Evolutionary conservation across 2,329 filamentous ascomycete species (phyloP), one percentile per base, ranked within the genome.

Genomic region (Zasmidium angulare): DNA sequence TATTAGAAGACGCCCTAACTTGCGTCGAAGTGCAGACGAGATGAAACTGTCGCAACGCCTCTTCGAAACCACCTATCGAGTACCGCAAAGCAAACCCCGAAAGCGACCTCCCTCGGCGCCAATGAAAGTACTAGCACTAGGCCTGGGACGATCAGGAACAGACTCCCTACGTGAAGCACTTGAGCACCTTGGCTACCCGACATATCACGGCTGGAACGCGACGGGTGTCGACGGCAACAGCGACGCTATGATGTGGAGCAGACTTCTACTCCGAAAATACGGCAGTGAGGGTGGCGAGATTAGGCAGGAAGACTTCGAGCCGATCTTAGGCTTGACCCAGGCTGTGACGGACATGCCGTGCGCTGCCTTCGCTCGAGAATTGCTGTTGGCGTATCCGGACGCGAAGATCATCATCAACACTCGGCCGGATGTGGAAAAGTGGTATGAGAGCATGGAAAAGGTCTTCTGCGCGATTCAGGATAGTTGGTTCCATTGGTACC

Each of bases 321-420:
- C 7, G 29, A 36, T 36, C 29, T 14, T 36, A 7, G 29, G 29
- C 29, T 36, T 14, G 7, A 36, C 7, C 29, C 7, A 36, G 14
- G 29, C 29, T 7, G 29, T 36, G 14, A 36, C 29, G 29, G 29
- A 36, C 29, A 36, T 36, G 29, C 29, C 29, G 7, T 36, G 29
- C 29, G 29, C 29, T 36, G 29, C 14, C 29, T 36, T 36, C 14
- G 7, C 29, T 14, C 29, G 29, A 7, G 75, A 77, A 48, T 59
- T 77, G 2, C 60, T 71, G 10, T 48, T 58, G 66, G 84, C 85
- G 14, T 89, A 89, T 69, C 86, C 87, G 1, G 83, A 88, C 55
- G 87, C 86, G 57, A 89, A 89, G 74, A 82, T 89, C 55, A 81
- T 89, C 55, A 78, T 89, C 60, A 86, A 84, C 20, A 50, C 22